Evolutionary conservation across 2,329 filamentous ascomycete species (phyloP), one percentile per base, ranked within the genome.

Genomic region (Phialophora macrospora): DNA sequence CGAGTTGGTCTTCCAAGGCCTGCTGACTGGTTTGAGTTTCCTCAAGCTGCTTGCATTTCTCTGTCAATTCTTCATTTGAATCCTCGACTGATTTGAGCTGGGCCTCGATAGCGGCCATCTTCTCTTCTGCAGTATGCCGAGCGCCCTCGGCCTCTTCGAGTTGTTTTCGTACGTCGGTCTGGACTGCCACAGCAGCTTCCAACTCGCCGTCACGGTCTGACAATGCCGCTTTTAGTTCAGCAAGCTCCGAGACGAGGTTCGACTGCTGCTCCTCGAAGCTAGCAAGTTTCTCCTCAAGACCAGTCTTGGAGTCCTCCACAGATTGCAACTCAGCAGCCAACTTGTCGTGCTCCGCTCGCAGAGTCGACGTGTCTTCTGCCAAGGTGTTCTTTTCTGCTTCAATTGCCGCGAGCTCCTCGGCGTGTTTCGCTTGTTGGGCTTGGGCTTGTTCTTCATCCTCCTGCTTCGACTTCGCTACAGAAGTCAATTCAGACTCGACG

Each of bases 391-490:
- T 68, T 28, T 68, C 68, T 4, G 52, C 34, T 26, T 69, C 59
- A 24, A 63, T 26, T 5, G 56, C 38, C 22, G 58, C 61, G 7
- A 68, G 7, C 41, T 67, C 66, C 38, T 66, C 52, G 22, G 24
- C n/a, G 41, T 67, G 32, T 6, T 60, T 68, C n/a, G 62, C 38
- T 28, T 49, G 44, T 30, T 57, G 57, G 20, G 48, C 51, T 30
- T 64, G 55, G 20, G 14, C 24, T 6, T 60, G 46, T 77, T 55
- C 46, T 30, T 52, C 55, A n/a, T 38, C 38, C 4, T 14, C 51
- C 46, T 60, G 54, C 60, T 51, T 81, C 60, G 83, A 83, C 70
- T 78, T 77, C 73, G 81, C 51, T 74, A 77, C 4, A 74, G 55
- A 55, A 9, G 54, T 30, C 28, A 68, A 46, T 20, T 64, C 54